phyloP scores from a whole-genome alignment of 2,329 filamentous ascomycete species.

The Sporothrix brunneoviolacea region DNA sequence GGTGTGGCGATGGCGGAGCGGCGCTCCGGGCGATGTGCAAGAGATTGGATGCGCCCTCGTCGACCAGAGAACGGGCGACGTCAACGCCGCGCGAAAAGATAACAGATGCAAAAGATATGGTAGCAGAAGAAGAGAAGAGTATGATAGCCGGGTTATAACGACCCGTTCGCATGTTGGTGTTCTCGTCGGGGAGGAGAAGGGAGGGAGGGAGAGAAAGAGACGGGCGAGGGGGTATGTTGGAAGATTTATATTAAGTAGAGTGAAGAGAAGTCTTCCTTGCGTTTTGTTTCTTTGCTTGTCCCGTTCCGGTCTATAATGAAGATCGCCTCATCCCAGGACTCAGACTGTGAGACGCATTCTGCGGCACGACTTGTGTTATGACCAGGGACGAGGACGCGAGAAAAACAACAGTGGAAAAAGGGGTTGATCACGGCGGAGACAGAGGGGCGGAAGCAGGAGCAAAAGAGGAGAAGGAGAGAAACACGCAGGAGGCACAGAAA shows the following conservation, averaged over 20 bases:
- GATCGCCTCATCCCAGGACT: constrained; percentile 10
- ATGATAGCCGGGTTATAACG: constrained; percentile 24
- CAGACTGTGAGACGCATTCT: constrained; percentile 15
- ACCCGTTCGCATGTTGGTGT: constrained; percentile 35
- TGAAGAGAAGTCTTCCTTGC: constrained; percentile 22
- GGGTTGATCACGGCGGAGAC: not conserved
- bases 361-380: constrained; percentile 12
- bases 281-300: not conserved
- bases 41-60: too few relatives aligned
- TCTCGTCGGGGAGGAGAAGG: not conserved
- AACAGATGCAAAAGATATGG: constrained; percentile 17
- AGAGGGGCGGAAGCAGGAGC: not conserved
- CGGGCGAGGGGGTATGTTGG: constrained; percentile 9
- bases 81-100: constrained; percentile 24
- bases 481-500: not conserved
- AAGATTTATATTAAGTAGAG: constrained; percentile 36
- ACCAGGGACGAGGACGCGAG: not conserved
- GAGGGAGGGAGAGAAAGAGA: not conserved
- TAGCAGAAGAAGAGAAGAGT: constrained; percentile 19
- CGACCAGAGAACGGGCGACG: constrained; percentile 19
- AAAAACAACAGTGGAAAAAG: not conserved
- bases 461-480: not conserved
- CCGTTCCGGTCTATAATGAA: constrained; percentile 5
- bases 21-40: too few relatives aligned
- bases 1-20: constrained; percentile 51